Percentiles rank a stretch among this genome's conserved stretches.
Evolutionary conservation across 176 grass and related monocot genomes (phyloP).

Genomic region (Neostapfia colusana): DNA sequence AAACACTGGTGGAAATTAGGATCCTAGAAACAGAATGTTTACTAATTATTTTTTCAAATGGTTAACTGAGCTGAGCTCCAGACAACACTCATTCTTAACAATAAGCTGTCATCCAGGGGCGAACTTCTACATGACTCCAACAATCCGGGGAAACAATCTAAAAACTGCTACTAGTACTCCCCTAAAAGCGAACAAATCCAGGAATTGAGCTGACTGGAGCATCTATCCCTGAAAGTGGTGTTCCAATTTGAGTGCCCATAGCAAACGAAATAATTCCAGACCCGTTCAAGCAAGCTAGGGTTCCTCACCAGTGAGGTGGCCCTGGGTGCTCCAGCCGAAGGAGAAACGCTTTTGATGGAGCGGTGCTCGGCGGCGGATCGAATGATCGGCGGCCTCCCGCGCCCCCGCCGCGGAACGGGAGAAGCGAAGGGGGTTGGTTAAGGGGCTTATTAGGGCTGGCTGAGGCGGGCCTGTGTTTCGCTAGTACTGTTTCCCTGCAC

Average conservation of each 20-base stretch:
- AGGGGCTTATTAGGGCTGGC: conserved; percentile 12
- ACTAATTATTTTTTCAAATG: neutral
- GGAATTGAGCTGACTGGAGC: neutral
- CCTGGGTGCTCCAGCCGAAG: neutral
- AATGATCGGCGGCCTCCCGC: neutral
- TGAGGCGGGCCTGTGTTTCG: neutral
- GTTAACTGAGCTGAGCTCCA: neutral
- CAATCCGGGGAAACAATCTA: neutral
- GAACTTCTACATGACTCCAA: neutral
- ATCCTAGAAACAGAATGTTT: neutral
- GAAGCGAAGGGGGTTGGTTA: neutral
- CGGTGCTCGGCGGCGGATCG: neutral
- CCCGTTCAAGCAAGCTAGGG: conserved; percentile 9
- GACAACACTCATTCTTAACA: neutral
- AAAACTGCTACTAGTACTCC: neutral
- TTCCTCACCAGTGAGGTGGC: conserved; percentile 8
- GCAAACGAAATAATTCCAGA: neutral
- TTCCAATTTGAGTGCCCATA: neutral
- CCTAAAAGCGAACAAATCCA: neutral
- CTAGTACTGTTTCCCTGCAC: neutral
- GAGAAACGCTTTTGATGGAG: neutral
- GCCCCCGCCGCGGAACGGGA: neutral
- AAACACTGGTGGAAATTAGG: neutral
- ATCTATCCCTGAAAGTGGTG: neutral
- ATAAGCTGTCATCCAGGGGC: neutral